These are phyloP conservation scores for Danielia reshetovae DNA, from an alignment of 805 yeast species.

Conservation along the genomic window DNA sequence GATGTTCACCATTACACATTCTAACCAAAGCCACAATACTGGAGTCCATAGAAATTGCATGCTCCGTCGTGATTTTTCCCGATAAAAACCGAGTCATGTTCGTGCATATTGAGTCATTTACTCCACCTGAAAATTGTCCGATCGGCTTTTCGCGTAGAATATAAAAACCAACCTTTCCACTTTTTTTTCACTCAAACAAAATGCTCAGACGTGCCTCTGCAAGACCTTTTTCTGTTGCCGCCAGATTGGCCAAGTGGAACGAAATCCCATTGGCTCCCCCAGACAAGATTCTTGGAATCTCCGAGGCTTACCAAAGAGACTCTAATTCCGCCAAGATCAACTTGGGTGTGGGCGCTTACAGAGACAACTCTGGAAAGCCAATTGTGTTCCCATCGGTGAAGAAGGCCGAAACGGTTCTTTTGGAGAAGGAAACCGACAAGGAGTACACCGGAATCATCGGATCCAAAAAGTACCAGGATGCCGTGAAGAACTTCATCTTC, in stretches of 20 bases:
- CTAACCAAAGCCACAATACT: too few species aligned
- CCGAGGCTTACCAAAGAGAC: conserved; percentile 71
- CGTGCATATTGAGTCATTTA: conserved; percentile 11
- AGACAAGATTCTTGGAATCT: conserved; percentile 79
- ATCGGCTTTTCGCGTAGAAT: conserved; percentile 4
- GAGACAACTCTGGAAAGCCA: conserved; percentile 85
- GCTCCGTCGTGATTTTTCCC: too few species aligned
- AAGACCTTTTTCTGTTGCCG: conserved; percentile 14
- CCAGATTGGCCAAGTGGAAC: conserved; percentile 21
- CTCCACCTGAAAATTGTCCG: conserved; percentile 8
- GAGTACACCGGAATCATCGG: conserved; percentile 90
- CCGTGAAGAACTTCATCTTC: conserved; percentile 69
- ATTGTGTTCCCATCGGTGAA: conserved; percentile 78
- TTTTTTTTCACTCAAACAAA: conserved; percentile 1
- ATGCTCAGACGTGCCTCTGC: conserved; percentile 16
- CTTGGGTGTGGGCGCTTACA: conserved; percentile 89
- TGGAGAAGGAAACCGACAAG: conserved; percentile 56
- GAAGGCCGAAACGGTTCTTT: conserved; percentile 55
- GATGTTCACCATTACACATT: too few species aligned
- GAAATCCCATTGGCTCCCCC: conserved; percentile 61
- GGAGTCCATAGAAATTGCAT: too few species aligned
- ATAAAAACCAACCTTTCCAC: conserved; percentile 1
- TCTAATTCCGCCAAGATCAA: conserved; percentile 52
- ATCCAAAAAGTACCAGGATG: conserved; percentile 57
- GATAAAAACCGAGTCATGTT: conserved; percentile 7